Percentiles rank a stretch among this genome's conserved stretches.
phyloP scores from a whole-genome alignment of 2,329 filamentous ascomycete genomes.

The Trichoderma sp. region DNA sequence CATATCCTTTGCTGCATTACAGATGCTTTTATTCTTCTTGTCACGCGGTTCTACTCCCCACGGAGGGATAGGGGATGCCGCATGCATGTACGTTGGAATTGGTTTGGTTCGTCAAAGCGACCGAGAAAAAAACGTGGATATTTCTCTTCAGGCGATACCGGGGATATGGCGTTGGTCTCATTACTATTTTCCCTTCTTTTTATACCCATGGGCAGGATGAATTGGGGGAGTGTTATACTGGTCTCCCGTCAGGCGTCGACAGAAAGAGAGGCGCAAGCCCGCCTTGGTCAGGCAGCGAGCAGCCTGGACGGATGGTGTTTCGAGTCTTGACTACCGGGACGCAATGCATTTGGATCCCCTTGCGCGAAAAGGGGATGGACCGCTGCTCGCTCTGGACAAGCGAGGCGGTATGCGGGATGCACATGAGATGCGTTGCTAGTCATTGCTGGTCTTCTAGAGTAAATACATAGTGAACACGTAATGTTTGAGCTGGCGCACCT shows the following conservation, averaged over 20 bases:
- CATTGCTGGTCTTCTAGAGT: neutral
- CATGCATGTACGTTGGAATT: slow-evolving; percentile 12
- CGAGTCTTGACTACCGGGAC: slow-evolving; percentile 5
- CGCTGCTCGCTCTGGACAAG: neutral
- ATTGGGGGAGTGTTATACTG: neutral
- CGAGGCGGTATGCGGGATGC: slow-evolving; percentile 23
- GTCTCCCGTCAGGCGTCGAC: slow-evolving; percentile 18
- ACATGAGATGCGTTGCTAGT: slow-evolving; percentile 9
- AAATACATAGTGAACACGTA: slow-evolving; percentile 26
- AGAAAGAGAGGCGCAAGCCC: slow-evolving; percentile 4
- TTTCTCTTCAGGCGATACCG: slow-evolving; percentile 10
- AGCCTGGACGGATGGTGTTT: slow-evolving; percentile 8
- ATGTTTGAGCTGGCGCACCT: slow-evolving; percentile 15
- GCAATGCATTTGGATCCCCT: slow-evolving; percentile 19
- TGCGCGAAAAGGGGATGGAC: slow-evolving; percentile 4
- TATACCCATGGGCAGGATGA: slow-evolving; percentile 14
- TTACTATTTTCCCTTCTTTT: slow-evolving; percentile 2
- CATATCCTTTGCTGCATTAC: neutral
- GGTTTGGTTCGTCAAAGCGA: neutral
- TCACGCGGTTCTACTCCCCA: neutral
- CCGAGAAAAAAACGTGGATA: neutral
- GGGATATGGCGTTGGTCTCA: slow-evolving; percentile 8
- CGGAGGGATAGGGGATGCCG: neutral
- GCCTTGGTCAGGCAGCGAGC: slow-evolving; percentile 8
- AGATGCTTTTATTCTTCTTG: neutral